Percentiles rank a stretch among this genome's conserved stretches.
Evolutionary conservation across 1,284 basidiomycete species (phyloP).

Genomic region (Ceraceosorus bombacis): DNA sequence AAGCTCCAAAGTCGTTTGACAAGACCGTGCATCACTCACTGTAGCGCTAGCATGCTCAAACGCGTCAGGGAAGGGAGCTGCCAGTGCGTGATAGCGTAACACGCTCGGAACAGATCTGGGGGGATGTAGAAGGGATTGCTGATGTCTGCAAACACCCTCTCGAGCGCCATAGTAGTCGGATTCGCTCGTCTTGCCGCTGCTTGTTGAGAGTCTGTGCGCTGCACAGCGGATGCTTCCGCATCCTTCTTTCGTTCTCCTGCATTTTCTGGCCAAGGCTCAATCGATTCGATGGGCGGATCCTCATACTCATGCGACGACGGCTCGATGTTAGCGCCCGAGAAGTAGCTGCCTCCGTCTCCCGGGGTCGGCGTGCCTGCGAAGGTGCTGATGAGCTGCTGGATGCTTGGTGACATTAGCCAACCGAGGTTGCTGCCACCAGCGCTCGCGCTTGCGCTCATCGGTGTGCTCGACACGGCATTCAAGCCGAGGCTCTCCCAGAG

Average conservation of each 20-base stretch:
- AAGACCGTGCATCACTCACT: conserved; percentile 2
- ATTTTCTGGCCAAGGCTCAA: no score
- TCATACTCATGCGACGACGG: conserved; percentile 12
- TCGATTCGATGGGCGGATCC: conserved; percentile 7
- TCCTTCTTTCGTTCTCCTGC: neutral
- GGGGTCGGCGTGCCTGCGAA: conserved; percentile 15
- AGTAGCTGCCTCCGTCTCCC: conserved; percentile 12
- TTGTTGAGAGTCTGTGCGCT: neutral
- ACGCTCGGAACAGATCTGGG: conserved; percentile 29
- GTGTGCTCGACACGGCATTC: conserved; percentile 12
- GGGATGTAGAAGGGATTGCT: conserved; percentile 39
- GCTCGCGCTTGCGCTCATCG: conserved; percentile 13
- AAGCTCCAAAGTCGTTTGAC: no score
- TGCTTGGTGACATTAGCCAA: conserved; percentile 36
- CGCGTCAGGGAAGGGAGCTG: conserved; percentile 30
- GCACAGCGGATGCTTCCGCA: neutral
- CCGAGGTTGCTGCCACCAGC: conserved; percentile 13
- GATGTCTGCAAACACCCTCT: conserved; percentile 26
- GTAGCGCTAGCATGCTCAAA: conserved; percentile 33
- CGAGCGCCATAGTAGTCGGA: conserved; percentile 14
- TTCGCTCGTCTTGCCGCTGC: neutral
- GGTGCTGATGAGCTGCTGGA: conserved; percentile 30
- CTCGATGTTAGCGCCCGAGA: conserved; percentile 15
- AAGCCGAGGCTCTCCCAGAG: conserved; percentile 3
- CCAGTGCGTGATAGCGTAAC: conserved; percentile 38